phyloP scores from a whole-genome alignment of 2,329 filamentous ascomycete species.

The Exutisphaerella laricina region DNA sequence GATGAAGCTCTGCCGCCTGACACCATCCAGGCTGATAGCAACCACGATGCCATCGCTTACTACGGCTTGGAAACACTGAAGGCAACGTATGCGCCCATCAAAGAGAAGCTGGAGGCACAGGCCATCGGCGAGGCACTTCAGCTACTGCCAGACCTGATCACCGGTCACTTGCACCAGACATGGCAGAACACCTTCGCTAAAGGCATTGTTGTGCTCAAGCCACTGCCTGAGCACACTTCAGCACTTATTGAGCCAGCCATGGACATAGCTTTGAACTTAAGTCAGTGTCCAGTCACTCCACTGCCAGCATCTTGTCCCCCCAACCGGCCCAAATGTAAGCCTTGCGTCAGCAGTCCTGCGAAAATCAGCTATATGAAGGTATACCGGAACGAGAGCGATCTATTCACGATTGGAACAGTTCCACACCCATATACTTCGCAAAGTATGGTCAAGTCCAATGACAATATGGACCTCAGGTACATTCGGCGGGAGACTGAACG shows the following conservation, averaged over 20 bases:
- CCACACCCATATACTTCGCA: slow-evolving; percentile 86
- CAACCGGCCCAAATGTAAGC: slow-evolving; percentile 66
- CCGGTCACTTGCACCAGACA: slow-evolving; percentile 73
- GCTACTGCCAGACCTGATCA: slow-evolving; percentile 69
- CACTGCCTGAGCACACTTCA: slow-evolving; percentile 68
- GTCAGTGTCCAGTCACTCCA: slow-evolving; percentile 67
- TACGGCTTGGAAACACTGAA: slow-evolving; percentile 63
- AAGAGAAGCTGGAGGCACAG: slow-evolving; percentile 53
- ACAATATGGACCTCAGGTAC: slow-evolving; percentile 38
- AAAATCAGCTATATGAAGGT: slow-evolving; percentile 60
- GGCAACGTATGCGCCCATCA: slow-evolving; percentile 62
- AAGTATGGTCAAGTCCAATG: slow-evolving; percentile 53
- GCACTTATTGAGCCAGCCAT: slow-evolving; percentile 64
- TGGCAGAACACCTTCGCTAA: slow-evolving; percentile 75
- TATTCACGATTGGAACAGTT: slow-evolving; percentile 80
- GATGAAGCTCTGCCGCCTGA: slow-evolving; percentile 55
- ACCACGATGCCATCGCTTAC: slow-evolving; percentile 65
- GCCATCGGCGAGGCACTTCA: slow-evolving; percentile 55
- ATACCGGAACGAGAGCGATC: slow-evolving; percentile 64
- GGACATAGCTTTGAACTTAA: slow-evolving; percentile 68
- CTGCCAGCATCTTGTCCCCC: slow-evolving; percentile 76
- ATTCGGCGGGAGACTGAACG: slow-evolving; percentile 58
- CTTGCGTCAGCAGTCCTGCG: slow-evolving; percentile 63
- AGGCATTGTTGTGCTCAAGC: slow-evolving; percentile 78
- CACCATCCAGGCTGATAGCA: slow-evolving; percentile 59